Evolutionary conservation across 495 filamentous ascomycete species (phyloP), one percentile per base, ranked within the genome.

Genomic region (Podospora didyma): DNA sequence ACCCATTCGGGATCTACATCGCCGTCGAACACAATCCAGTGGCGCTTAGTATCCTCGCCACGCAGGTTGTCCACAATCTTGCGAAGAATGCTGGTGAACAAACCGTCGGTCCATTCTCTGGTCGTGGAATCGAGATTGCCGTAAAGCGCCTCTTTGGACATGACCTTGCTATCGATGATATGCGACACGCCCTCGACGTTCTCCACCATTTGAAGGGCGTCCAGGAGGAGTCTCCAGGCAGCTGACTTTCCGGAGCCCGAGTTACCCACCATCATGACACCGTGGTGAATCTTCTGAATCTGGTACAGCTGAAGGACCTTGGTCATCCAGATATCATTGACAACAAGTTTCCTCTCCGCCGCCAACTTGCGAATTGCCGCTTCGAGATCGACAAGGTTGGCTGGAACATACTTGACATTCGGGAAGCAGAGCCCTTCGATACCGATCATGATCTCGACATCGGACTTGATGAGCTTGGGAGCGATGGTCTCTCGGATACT

Each of bases 1-100:
- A 99, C 94, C 94, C 94, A 99, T 65, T 97, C 95, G 4, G 94
- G 94, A 71, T 99, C 94, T 57, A 99, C 94, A 68, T 99, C 94
- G 35, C 94, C 94, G 67, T 99, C 94, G 62, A 99, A 97, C 7
- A 99, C 89, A 63, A 99, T 97, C 94, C 94, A 99, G 72, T 99
- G 94, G 56, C 94, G 83, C 73, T 97, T 99, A 28, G 84, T 81
- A 63, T 96, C 92, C 71, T 99, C 94, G 44, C 94, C 94, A 74
- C 94, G 90, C 55, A 99, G 85, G 65, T 99, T 99, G 69, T 99
- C 95, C 44, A 99, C 92, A 54, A 99, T 97, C 72, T 96, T 99
- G 62, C 94, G 86, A 9, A 99, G 75, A 61, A 97, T 99, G 65
- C 95, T 94, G 34, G 94, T 99, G 73, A 97, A 99, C 11, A 99